phyloP scores from a whole-genome alignment of 2,329 filamentous ascomycete genomes.

The Dichotomopilus funicola region DNA sequence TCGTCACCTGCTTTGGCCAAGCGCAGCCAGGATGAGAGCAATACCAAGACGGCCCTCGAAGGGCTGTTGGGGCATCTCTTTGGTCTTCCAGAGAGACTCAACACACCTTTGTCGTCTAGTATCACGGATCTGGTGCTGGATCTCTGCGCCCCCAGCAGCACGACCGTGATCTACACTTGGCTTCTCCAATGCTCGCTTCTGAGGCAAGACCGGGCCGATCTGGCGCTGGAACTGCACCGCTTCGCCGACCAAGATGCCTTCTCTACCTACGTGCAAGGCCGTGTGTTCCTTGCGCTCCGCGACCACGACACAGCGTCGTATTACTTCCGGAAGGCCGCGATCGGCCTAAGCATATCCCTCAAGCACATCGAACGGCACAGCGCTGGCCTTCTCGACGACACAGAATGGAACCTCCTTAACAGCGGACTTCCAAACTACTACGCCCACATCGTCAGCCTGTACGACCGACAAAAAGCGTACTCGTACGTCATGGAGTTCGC shows the following conservation, averaged over 20 bases:
- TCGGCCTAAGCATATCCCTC: constrained; percentile 58
- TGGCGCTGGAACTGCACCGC: constrained; percentile 50
- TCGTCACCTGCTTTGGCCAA: constrained; percentile 26
- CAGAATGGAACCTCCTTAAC: constrained; percentile 63
- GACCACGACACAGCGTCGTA: constrained; percentile 67
- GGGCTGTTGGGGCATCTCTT: constrained; percentile 57
- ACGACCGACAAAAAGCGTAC: constrained; percentile 69
- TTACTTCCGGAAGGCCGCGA: constrained; percentile 76
- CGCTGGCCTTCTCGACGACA: constrained; percentile 64
- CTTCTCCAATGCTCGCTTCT: constrained; percentile 58
- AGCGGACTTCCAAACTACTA: constrained; percentile 79
- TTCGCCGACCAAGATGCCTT: constrained; percentile 54
- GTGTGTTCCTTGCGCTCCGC: constrained; percentile 66
- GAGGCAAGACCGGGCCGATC: constrained; percentile 52
- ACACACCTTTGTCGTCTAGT: constrained; percentile 48
- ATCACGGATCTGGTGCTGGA: constrained; percentile 63
- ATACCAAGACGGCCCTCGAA: constrained; percentile 52
- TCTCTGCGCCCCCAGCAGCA: constrained; percentile 57
- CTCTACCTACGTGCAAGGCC: constrained; percentile 77
- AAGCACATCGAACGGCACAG: constrained; percentile 48
- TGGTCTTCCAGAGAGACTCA: constrained; percentile 51
- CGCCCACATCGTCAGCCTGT: constrained; percentile 75
- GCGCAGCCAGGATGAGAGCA: constrained; percentile 40
- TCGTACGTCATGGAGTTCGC: constrained; percentile 82
- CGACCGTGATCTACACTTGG: constrained; percentile 56